A percentile compares a stretch with the other conserved stretches of the same genome.
These are phyloP conservation scores for Rossbeevera mucosa DNA, from an alignment of 768 basidiomycete genomes.

Conservation along the genomic window DNA sequence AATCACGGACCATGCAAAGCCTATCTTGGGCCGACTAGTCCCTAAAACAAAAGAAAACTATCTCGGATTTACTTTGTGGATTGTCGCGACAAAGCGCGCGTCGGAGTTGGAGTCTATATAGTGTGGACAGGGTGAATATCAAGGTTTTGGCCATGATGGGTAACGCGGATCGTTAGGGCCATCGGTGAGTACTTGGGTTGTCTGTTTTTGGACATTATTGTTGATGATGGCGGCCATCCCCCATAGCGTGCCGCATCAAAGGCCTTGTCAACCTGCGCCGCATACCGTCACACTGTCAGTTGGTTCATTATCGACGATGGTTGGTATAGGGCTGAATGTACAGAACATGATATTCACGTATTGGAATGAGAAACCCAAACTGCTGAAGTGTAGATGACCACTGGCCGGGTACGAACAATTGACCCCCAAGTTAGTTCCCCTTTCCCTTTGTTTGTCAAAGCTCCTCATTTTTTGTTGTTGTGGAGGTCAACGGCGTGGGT, in stretches of 20 bases:
- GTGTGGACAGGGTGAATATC: background rate
- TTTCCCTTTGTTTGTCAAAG: background rate
- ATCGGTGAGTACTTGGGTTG: background rate
- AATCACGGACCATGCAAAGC: no score
- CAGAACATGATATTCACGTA: background rate
- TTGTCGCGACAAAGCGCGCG: background rate
- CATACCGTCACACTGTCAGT: background rate
- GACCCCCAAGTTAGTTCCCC: no score
- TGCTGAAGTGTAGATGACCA: no score
- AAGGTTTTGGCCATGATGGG: background rate
- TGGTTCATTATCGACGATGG: background rate
- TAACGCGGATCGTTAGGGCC: background rate
- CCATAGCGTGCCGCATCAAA: no score
- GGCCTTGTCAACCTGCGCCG: background rate
- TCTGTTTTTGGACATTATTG: no score
- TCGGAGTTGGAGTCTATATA: background rate
- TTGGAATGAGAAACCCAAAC: no score
- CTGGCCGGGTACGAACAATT: no score
- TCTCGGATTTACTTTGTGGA: background rate
- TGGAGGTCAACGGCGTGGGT: background rate
- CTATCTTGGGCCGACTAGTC: no score
- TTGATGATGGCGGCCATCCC: background rate
- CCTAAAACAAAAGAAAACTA: background rate
- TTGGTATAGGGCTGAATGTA: background rate
- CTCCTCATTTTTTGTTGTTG: background rate